These are phyloP conservation scores for Candida morakotiae DNA, from an alignment of 805 yeast species.

Conservation along the genomic window DNA sequence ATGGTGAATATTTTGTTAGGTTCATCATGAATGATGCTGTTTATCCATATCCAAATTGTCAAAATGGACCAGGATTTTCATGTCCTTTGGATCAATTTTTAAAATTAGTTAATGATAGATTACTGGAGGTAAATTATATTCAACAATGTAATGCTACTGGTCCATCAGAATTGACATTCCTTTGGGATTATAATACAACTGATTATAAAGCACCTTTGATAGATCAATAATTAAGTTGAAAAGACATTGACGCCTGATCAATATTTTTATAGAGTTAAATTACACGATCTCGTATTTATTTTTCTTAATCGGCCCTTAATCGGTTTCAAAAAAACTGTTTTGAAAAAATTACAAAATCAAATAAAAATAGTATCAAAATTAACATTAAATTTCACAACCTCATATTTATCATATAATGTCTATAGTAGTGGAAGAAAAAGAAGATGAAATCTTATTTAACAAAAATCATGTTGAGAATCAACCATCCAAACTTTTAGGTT, in stretches of 20 bases:
- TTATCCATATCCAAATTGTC: conserved; percentile 29
- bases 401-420: too few species aligned
- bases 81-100: conserved; percentile 35
- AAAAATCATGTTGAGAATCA: conserved; percentile 13
- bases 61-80: conserved; percentile 40
- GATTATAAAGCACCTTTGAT: conserved; percentile 9
- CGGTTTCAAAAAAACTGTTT: not conserved
- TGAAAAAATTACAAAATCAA: not conserved
- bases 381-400: too few species aligned
- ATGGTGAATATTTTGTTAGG: conserved; percentile 27
- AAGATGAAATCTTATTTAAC: conserved; percentile 17
- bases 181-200: conserved; percentile 33
- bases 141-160: conserved; percentile 23
- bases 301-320: not conserved
- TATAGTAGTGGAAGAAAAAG: conserved; percentile 23
- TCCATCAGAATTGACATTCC: conserved; percentile 31
- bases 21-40: conserved; percentile 39
- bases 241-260: too few species aligned
- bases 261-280: too few species aligned
- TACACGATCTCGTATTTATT: not conserved
- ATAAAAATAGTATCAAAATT: too few species aligned
- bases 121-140: conserved; percentile 21
- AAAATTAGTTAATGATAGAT: conserved; percentile 22
- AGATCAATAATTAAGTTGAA: too few species aligned
- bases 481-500: conserved; percentile 65